These are phyloP conservation scores for Diaporthe nobilis DNA, from an alignment of 2,329 filamentous ascomycete genomes.

Conservation along the genomic window DNA sequence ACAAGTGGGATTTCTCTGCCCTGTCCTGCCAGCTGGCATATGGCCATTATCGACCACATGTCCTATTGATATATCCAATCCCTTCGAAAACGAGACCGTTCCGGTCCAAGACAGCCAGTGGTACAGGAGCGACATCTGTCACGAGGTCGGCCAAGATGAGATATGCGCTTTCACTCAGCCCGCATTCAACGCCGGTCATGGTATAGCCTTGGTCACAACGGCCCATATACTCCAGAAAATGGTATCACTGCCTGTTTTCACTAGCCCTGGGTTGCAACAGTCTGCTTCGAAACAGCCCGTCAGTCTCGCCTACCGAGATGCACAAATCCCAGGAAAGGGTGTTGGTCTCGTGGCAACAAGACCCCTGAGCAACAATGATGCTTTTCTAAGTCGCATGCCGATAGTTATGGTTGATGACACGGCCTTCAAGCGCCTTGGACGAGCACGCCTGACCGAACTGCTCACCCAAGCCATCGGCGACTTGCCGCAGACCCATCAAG, in stretches of 20 bases:
- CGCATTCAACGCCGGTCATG: conserved; percentile 46
- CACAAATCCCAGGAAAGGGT: conserved; percentile 50
- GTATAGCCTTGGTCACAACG: conserved; percentile 50
- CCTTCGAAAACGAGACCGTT: neutral
- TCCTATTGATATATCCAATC: neutral
- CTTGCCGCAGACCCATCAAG: conserved; percentile 45
- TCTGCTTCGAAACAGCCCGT: neutral
- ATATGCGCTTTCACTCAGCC: conserved; percentile 48
- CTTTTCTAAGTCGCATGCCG: conserved; percentile 49
- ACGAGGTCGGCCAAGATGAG: conserved; percentile 38
- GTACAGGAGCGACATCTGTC: conserved; percentile 38
- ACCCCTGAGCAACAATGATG: conserved; percentile 47
- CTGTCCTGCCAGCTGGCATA: neutral
- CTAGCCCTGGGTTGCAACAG: neutral
- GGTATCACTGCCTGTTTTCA: conserved; percentile 37
- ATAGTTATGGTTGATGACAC: conserved; percentile 52
- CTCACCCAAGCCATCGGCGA: conserved; percentile 47
- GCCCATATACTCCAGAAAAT: conserved; percentile 43
- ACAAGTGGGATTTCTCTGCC: neutral
- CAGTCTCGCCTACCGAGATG: conserved; percentile 44
- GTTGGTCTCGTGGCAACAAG: conserved; percentile 50
- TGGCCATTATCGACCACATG: conserved; percentile 18
- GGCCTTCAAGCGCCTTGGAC: conserved; percentile 44
- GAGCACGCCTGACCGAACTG: conserved; percentile 45
- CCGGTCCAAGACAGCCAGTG: neutral